phyloP scores from a whole-genome alignment of 2,329 filamentous ascomycete species.

The Fusarium penzigii region DNA sequence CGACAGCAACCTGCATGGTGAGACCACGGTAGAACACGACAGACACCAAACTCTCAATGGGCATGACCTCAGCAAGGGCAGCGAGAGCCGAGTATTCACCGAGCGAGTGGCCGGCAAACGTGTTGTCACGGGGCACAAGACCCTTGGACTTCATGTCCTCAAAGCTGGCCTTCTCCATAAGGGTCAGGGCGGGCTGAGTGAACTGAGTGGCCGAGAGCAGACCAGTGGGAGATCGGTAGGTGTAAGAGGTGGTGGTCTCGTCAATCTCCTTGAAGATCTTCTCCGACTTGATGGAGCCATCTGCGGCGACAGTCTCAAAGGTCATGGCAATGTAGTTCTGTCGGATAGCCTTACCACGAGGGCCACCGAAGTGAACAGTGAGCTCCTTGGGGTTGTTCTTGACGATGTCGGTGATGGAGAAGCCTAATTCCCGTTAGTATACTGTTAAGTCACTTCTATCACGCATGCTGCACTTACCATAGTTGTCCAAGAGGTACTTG shows the following conservation, averaged over 20 bases:
- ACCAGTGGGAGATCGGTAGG: slow-evolving; percentile 92
- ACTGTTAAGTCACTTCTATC: not conserved
- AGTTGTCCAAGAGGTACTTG: slow-evolving; percentile 98
- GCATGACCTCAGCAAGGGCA: slow-evolving; percentile 96
- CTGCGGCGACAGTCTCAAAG: slow-evolving; percentile 93
- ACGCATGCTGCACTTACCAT: slow-evolving; percentile 61
- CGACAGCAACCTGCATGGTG: slow-evolving; percentile 98
- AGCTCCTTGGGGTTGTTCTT: slow-evolving; percentile 99
- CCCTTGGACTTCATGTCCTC: slow-evolving; percentile 99
- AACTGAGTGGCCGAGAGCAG: slow-evolving; percentile 97
- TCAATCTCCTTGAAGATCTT: slow-evolving; percentile 99
- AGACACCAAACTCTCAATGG: slow-evolving; percentile 97
- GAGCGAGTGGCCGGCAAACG: slow-evolving; percentile 95
- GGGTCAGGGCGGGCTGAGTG: slow-evolving; percentile 92
- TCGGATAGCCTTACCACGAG: slow-evolving; percentile 93
- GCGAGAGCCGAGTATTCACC: slow-evolving; percentile 98
- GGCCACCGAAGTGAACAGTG: slow-evolving; percentile 96
- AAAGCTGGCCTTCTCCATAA: slow-evolving; percentile 99
- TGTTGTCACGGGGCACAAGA: slow-evolving; percentile 92
- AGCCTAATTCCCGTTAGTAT: slow-evolving; percentile 53
- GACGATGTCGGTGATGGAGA: slow-evolving; percentile 98
- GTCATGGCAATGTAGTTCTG: slow-evolving; percentile 99
- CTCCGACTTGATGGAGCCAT: slow-evolving; percentile 94
- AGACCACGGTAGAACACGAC: slow-evolving; percentile 99
- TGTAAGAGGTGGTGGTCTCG: slow-evolving; percentile 92